phyloP scores from a whole-genome alignment of 23 red algal genomes.

The Gracilaria domingensis region DNA sequence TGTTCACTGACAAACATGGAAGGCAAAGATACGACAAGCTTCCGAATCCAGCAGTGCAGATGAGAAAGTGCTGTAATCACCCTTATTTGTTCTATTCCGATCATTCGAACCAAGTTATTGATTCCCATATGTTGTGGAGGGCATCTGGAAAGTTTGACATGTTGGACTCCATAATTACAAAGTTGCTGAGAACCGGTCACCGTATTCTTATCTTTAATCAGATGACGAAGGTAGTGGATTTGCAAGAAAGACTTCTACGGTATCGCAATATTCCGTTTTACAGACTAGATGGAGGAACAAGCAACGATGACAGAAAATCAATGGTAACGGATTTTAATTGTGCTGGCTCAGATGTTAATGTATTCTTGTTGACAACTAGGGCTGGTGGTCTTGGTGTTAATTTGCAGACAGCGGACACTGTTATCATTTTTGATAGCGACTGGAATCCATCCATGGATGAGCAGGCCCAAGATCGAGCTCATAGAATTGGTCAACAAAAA shows the following conservation, averaged over 20 bases:
- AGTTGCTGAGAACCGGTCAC: conserved; percentile 93
- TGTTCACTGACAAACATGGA: conserved; percentile 91
- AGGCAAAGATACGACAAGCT: conserved; percentile 90
- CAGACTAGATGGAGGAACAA: conserved; percentile 90
- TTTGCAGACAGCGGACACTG: conserved; percentile 99
- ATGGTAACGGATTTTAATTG: conserved; percentile 95
- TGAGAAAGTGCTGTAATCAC: conserved; percentile 98
- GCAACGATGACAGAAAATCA: conserved; percentile 79
- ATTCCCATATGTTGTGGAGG: conserved; percentile 77
- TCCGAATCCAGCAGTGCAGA: conserved; percentile 90
- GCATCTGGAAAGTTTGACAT: conserved; percentile 98
- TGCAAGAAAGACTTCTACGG: conserved; percentile 91
- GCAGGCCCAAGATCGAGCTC: conserved; percentile 97
- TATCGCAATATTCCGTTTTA: conserved; percentile 88
- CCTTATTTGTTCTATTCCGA: conserved; percentile 93
- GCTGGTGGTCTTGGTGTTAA: conserved; percentile 99
- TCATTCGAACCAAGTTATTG: conserved; percentile 69
- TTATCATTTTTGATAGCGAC: conserved; percentile 99
- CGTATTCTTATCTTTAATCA: conserved; percentile 99
- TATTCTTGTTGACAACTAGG: conserved; percentile 97
- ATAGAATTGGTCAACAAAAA: conserved; percentile 95
- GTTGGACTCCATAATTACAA: conserved; percentile 89
- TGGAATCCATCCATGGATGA: conserved; percentile 99
- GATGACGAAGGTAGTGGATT: conserved; percentile 98
- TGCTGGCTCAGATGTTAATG: conserved; percentile 77